phyloP scores from a whole-genome alignment of 768 basidiomycete species.

The Rhodosporidiobolus sp. region DNA sequence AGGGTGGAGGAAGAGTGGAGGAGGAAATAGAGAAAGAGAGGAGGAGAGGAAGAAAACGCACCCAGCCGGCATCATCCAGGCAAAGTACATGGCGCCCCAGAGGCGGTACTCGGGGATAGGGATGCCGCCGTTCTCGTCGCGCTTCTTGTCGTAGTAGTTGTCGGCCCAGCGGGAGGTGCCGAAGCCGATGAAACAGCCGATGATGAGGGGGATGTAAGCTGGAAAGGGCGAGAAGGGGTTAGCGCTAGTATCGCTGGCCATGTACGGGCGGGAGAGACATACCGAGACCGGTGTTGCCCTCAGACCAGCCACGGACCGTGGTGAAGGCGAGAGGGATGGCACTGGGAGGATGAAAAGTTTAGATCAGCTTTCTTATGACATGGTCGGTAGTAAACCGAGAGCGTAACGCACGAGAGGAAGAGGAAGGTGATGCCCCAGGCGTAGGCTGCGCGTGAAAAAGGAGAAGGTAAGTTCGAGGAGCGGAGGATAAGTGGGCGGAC shows the following conservation, averaged over 20 bases:
- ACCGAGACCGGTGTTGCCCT: conserved; percentile 36
- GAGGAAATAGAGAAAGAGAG: neutral
- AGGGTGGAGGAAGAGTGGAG: neutral
- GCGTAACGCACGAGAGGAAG: conserved; percentile 26
- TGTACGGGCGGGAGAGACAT: neutral
- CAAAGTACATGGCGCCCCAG: conserved; percentile 34
- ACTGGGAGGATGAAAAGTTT: too few species aligned
- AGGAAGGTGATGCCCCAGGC: conserved; percentile 41
- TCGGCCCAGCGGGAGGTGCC: conserved; percentile 37
- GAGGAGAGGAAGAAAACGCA: neutral
- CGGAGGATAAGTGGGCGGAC: neutral
- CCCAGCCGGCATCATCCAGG: conserved; percentile 9
- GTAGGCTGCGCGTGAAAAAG: conserved; percentile 21
- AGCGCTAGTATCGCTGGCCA: neutral
- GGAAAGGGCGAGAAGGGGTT: neutral
- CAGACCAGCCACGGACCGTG: conserved; percentile 39
- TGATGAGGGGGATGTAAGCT: conserved; percentile 37
- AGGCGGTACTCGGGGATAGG: conserved; percentile 42
- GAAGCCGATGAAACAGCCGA: conserved; percentile 43
- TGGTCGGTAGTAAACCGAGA: too few species aligned
- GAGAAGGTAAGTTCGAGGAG: neutral
- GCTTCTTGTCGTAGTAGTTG: conserved; percentile 36
- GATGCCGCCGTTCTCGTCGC: conserved; percentile 36
- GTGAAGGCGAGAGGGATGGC: conserved; percentile 41
- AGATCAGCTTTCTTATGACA: too few species aligned